Evolutionary conservation across 1,284 basidiomycete genomes (phyloP).

Genomic region (Fereydounia khargensis): DNA sequence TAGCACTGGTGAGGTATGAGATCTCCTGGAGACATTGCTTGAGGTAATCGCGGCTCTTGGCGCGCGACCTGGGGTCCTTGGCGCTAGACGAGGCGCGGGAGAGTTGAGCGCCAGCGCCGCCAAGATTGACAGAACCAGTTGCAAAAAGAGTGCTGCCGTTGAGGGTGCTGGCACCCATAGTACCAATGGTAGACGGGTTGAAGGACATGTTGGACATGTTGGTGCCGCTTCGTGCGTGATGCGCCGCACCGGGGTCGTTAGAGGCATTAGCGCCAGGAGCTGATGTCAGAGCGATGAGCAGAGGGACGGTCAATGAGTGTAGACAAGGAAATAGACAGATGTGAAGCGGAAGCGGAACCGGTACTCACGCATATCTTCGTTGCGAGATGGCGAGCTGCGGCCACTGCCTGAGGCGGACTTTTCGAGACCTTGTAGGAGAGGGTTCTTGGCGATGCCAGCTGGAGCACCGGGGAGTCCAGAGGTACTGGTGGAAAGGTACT

Average conservation of each 20-base stretch:
- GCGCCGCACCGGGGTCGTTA: too few relatives aligned
- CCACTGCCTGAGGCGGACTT: constrained; percentile 33
- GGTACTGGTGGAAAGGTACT: constrained; percentile 23
- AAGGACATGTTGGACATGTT: constrained; percentile 4
- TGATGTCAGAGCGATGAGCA: constrained; percentile 2
- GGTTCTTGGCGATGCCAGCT: constrained; percentile 21
- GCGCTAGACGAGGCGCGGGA: constrained; percentile 58
- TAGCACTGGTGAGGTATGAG: constrained; percentile 90
- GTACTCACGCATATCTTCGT: constrained; percentile 1
- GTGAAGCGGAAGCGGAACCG: neutral
- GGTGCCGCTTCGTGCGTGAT: too few relatives aligned
- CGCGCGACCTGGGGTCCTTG: constrained; percentile 88
- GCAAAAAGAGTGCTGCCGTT: constrained; percentile 5
- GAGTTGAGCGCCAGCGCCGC: constrained; percentile 1
- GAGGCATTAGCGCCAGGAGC: constrained; percentile 10
- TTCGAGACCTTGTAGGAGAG: constrained; percentile 29
- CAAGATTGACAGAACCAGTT: neutral
- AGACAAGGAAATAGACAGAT: constrained; percentile 11
- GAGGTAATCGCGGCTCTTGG: constrained; percentile 90
- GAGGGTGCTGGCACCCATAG: constrained; percentile 10
- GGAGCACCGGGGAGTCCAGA: constrained; percentile 17
- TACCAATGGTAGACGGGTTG: constrained; percentile 11
- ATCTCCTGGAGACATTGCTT: constrained; percentile 99
- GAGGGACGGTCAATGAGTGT: constrained; percentile 1
- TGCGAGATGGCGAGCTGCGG: constrained; percentile 36